Evolutionary conservation across 2,329 filamentous ascomycete species (phyloP), one percentile per base, ranked within the genome.

Genomic region (Chrysoporthe austroafricana): DNA sequence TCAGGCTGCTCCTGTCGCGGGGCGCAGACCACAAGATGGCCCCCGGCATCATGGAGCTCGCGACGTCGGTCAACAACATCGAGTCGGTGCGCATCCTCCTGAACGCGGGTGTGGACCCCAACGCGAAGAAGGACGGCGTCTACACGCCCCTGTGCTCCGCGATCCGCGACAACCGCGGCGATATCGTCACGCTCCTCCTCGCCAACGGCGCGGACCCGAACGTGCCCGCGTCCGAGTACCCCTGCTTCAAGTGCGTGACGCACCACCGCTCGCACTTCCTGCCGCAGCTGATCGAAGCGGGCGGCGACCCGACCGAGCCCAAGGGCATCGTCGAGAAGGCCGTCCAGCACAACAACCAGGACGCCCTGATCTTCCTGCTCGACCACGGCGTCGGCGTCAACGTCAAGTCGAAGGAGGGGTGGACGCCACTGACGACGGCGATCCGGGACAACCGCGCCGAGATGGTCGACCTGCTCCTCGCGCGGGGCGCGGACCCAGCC

Each of bases 101-200:
- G 61, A 81, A 85, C 36, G 83, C 85, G 1, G 86, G 86, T 14
- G 85, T 90, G n/a, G 83, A 86, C 59, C 86, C 86, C 54, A 88
- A 90, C 70, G 74, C 80, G 11, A 87, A 86, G 71, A 90, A 89
- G 74, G 89, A 91, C 70, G 87, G 88, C 9, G 84, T 86, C 43
- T 91, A 90, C 76, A 91, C 89, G 0, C 89, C 89, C 0, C 80
- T 91, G 0, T 91, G 89, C 78, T 87, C 88, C 0, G 83, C 89
- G 0, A 91, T 91, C 70, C 87, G 89, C 32, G 89, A 91, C 76
- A 86, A 91, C 74, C 83, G 86, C 60, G 74, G 79, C 32, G 87
- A 90, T 16, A 87, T 91, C 48, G 83, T 91, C 62, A 79, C 85
- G 16, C 83, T 90, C 14, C 82, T 91, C 4, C 79, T 88, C 18